A percentile compares a stretch with the other conserved stretches of the same genome.
Evolutionary conservation across 2,329 filamentous ascomycete species (phyloP).

Genomic region (Penicillium hordei): DNA sequence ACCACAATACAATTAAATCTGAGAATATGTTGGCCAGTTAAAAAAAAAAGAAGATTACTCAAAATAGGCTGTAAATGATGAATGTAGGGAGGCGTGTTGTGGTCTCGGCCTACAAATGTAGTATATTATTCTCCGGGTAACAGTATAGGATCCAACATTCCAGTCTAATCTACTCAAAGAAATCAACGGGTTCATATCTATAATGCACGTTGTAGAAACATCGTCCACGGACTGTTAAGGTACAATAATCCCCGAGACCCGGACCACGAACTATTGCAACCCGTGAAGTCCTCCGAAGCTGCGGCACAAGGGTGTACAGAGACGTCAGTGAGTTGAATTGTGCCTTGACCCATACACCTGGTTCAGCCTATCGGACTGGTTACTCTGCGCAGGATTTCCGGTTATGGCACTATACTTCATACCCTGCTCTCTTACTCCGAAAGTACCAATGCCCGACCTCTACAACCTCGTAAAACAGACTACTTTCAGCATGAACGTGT

Average conservation of each 20-base stretch:
- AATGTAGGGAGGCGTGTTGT: no score
- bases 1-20: no score
- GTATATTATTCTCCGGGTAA: neutral
- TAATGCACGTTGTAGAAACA: neutral
- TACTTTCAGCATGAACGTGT: neutral
- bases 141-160: neutral
- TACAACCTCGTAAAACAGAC: neutral
- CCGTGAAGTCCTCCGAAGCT: neutral
- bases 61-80: no score
- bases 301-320: neutral
- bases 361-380: neutral
- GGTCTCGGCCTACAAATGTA: neutral
- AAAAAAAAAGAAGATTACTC: no score
- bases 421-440: neutral
- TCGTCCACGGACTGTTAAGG: neutral
- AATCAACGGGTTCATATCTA: neutral
- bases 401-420: no score
- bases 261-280: neutral
- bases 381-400: neutral
- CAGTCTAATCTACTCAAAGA: neutral
- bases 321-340: neutral
- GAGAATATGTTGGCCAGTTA: no score
- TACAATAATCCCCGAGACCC: neutral
- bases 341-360: neutral
- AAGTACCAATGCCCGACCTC: neutral